Percentiles rank a stretch among this genome's conserved stretches.
Conservation (phyloP, 176 grass and related monocot species). For the Cymbopogon citratus region DNA sequence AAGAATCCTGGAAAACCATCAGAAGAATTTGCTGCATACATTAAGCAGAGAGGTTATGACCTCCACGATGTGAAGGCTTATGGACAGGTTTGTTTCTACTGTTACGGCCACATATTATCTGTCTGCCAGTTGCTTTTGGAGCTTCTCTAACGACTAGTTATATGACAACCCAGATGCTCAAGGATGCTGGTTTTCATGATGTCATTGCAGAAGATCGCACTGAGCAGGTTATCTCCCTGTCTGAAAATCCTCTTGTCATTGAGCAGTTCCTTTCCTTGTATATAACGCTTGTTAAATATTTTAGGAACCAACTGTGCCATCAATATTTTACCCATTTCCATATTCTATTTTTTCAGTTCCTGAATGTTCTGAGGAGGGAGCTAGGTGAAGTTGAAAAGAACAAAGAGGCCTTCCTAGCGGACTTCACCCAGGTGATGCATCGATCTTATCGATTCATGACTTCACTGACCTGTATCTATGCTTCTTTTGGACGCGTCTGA, state of each 20-base stretch:
- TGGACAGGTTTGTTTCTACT: conserved; percentile 56
- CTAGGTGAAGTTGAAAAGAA: conserved; percentile 61
- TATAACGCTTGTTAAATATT: background rate
- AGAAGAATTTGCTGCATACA: conserved; percentile 73
- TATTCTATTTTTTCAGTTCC: conserved; percentile 43
- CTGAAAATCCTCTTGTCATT: background rate
- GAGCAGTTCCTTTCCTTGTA: background rate
- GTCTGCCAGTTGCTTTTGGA: background rate
- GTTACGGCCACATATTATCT: background rate
- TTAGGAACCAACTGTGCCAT: background rate
- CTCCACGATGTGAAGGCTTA: conserved; percentile 91
- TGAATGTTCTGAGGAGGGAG: conserved; percentile 72
- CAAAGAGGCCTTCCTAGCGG: conserved; percentile 67
- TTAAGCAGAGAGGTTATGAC: conserved; percentile 85
- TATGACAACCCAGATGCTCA: conserved; percentile 56
- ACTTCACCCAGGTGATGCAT: conserved; percentile 65
- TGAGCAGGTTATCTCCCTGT: conserved; percentile 51
- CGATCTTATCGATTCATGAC: background rate
- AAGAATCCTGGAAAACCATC: conserved; percentile 68
- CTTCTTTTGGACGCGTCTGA: background rate
- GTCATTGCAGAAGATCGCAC: conserved; percentile 83
- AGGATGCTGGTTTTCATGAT: conserved; percentile 70
- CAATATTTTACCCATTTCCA: background rate
- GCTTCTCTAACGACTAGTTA: background rate
- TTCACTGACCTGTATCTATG: background rate